Evolutionary conservation across 2,329 filamentous ascomycete species (phyloP).

Genomic region (Aspergillus fijiensis): DNA sequence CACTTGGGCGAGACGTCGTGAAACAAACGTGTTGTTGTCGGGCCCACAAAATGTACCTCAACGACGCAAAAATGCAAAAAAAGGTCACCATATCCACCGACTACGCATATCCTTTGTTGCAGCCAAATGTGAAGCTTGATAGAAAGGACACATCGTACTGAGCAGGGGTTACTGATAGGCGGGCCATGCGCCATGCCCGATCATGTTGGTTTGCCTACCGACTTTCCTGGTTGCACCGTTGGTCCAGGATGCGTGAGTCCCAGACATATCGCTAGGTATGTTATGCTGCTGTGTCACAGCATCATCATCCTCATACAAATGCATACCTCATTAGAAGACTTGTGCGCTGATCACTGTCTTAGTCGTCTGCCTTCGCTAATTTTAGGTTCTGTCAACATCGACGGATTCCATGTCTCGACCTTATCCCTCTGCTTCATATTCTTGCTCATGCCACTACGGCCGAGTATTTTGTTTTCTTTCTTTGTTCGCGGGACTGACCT

Average conservation of each 20-base stretch:
- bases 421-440: background rate
- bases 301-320: background rate
- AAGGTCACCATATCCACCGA: background rate
- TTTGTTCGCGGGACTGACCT: background rate
- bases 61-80: background rate
- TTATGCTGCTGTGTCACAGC: constrained; percentile 10
- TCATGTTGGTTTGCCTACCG: constrained; percentile 7
- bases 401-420: background rate
- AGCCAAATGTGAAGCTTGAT: background rate
- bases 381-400: background rate
- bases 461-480: background rate
- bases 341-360: background rate
- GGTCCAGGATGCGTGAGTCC: background rate
- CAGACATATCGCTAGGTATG: background rate
- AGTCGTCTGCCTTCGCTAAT: background rate
- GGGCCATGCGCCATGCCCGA: background rate
- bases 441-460: background rate
- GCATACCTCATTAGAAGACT: background rate
- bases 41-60: background rate
- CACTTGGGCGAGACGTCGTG: background rate
- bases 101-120: background rate
- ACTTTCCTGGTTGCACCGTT: background rate
- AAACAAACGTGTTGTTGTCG: background rate
- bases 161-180: background rate
- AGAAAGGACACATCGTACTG: background rate